Percentiles rank a stretch among this genome's conserved stretches.
Conservation (phyloP, 2,329 filamentous ascomycete species). For the Fusarium illudens region DNA sequence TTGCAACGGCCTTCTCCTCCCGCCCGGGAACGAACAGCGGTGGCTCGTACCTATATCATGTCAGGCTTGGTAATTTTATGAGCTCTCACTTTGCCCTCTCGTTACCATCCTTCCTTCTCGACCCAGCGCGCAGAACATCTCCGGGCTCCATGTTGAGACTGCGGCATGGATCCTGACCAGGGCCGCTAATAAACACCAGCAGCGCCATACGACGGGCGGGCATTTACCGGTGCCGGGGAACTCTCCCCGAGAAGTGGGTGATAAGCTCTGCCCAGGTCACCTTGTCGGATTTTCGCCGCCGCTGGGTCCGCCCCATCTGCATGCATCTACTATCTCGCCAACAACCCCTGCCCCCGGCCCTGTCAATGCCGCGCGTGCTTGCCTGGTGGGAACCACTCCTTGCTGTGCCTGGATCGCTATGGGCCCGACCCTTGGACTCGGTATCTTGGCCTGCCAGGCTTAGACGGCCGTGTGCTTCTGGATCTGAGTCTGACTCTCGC, state of each 20-base stretch:
- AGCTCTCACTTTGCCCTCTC: background rate
- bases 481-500: constrained; percentile 5
- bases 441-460: constrained; percentile 25
- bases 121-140: background rate
- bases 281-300: constrained; percentile 18
- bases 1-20: constrained; percentile 16
- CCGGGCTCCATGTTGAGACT: background rate
- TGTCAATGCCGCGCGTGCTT: constrained; percentile 30
- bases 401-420: constrained; percentile 28
- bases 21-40: background rate
- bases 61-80: background rate
- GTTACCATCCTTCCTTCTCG: background rate
- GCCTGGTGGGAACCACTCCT: constrained; percentile 9
- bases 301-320: constrained; percentile 14
- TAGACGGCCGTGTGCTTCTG: constrained; percentile 10
- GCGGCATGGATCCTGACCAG: constrained; percentile 7
- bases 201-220: constrained; percentile 5
- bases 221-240: constrained; percentile 29
- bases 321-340: constrained; percentile 14
- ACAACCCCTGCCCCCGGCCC: constrained; percentile 15
- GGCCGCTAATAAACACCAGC: constrained; percentile 26
- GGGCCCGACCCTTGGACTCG: constrained; percentile 9
- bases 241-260: constrained; percentile 19
- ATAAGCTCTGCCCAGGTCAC: background rate
- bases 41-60: background rate